These are phyloP conservation scores for Hyphopichia burtonii DNA, from an alignment of 1,139 yeast genomes.

Conservation along the genomic window DNA sequence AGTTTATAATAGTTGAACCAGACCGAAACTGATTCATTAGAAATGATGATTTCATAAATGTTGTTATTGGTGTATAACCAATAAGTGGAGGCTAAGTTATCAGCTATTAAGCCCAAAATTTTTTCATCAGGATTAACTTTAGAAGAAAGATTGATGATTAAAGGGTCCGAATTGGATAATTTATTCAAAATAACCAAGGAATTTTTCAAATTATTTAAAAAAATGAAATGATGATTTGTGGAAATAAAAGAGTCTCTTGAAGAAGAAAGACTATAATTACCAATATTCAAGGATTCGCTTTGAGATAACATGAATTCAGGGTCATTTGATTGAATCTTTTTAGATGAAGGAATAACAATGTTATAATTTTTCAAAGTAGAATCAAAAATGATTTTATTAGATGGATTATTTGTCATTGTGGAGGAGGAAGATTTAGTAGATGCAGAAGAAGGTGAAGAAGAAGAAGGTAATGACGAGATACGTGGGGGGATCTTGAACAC, in stretches of 20 bases:
- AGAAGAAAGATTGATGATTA: conserved; percentile 8
- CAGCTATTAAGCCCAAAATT: conserved; percentile 60
- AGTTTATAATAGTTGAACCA: conserved; percentile 72
- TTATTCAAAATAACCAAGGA: conserved; percentile 14
- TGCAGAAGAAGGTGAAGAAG: neutral
- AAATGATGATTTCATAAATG: conserved; percentile 53
- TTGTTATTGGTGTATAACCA: conserved; percentile 18
- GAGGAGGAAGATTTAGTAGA: neutral
- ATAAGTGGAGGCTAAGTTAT: conserved; percentile 38
- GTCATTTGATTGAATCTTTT: conserved; percentile 27
- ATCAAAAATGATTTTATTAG: conserved; percentile 9
- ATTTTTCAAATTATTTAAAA: conserved; percentile 10
- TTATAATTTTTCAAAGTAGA: conserved; percentile 15
- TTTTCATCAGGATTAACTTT: conserved; percentile 26
- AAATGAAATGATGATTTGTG: conserved; percentile 25
- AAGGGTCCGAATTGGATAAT: conserved; percentile 15
- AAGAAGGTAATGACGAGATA: conserved; percentile 8
- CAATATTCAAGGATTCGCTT: conserved; percentile 11
- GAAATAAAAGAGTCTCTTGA: conserved; percentile 13
- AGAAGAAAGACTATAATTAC: neutral
- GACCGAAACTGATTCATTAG: conserved; percentile 68
- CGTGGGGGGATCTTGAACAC: conserved; percentile 28
- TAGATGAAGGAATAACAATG: conserved; percentile 13
- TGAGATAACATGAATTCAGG: conserved; percentile 24
- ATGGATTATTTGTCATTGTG: too few species aligned